Evolutionary conservation across 305 asterid species (phyloP).

Genomic region (Petunia hybrid): DNA sequence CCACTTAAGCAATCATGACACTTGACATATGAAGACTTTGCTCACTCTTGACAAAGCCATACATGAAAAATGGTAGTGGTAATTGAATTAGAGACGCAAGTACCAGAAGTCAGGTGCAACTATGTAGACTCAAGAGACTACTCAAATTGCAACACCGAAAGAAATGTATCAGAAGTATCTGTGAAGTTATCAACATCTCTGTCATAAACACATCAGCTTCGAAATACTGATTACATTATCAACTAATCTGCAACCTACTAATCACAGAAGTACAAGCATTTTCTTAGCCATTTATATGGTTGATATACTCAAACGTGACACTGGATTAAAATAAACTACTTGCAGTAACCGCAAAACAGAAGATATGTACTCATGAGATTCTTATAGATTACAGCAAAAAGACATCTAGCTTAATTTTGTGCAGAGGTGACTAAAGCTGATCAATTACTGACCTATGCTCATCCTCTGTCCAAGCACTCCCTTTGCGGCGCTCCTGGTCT

Average conservation of each 20-base stretch:
- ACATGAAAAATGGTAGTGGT: neutral
- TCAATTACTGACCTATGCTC: neutral
- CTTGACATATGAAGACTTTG: neutral
- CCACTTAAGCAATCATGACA: too few species aligned
- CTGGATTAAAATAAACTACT: neutral
- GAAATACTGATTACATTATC: neutral
- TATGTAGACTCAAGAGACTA: neutral
- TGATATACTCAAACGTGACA: neutral
- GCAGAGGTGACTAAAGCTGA: neutral
- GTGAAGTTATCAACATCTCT: neutral
- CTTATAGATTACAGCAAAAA: neutral
- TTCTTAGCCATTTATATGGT: neutral
- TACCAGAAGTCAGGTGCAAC: neutral
- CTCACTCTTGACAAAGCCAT: neutral
- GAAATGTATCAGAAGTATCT: neutral
- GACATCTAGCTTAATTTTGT: neutral
- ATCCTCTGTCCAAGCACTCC: neutral
- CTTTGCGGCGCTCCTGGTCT: neutral
- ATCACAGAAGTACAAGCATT: neutral
- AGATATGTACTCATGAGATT: neutral
- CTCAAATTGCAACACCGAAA: neutral
- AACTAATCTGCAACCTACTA: neutral
- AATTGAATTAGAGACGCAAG: neutral
- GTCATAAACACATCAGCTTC: neutral
- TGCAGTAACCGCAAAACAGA: neutral